Conservation (phyloP, 2,329 filamentous ascomycete genomes). For the Pseudogymnoascus sp. region DNA sequence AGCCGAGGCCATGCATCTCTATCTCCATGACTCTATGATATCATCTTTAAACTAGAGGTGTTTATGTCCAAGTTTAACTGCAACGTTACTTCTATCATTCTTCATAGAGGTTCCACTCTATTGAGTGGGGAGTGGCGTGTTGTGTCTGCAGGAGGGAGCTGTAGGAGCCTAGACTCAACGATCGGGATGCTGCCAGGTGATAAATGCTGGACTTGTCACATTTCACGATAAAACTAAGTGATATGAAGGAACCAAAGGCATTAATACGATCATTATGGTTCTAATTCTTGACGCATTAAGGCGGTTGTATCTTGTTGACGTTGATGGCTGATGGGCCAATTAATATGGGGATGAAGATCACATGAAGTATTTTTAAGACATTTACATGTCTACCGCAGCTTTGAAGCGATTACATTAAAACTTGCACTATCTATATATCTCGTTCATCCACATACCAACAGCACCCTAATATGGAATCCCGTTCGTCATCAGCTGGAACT, state of each 20-base stretch:
- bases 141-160: neutral
- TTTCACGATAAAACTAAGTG: neutral
- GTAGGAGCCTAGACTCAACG: neutral
- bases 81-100: neutral
- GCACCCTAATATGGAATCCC: conserved; percentile 69
- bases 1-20: neutral
- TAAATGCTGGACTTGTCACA: neutral
- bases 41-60: neutral
- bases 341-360: neutral
- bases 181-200: neutral
- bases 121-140: neutral
- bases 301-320: neutral
- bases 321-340: neutral
- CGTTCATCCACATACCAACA: neutral
- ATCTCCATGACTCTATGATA: neutral
- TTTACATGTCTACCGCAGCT: neutral
- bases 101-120: neutral
- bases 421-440: neutral
- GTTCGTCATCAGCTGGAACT: conserved; percentile 95
- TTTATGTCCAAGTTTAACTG: neutral
- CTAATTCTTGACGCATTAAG: neutral
- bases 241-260: neutral
- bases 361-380: neutral
- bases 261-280: neutral
- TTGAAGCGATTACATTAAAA: conserved; percentile 1